phyloP scores from a whole-genome alignment of 345 rosid genomes.

The Syzygium jambos region DNA sequence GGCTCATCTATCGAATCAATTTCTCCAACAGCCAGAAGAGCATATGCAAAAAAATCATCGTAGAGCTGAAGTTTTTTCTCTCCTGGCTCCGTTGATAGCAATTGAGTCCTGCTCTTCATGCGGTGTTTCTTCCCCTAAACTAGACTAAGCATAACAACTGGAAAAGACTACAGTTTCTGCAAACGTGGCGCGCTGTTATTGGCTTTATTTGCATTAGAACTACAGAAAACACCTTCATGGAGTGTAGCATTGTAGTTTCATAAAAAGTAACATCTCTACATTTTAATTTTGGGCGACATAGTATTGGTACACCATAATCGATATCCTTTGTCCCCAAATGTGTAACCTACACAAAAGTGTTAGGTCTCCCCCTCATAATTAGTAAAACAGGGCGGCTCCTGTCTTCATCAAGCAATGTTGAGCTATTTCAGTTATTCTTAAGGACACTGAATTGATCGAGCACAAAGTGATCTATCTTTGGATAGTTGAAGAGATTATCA shows the following conservation, averaged over 20 bases:
- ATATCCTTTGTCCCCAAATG: not conserved
- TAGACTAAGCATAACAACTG: too few species aligned
- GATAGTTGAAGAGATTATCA: not conserved
- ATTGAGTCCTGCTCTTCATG: not conserved
- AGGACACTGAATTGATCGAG: not conserved
- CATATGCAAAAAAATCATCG: not conserved
- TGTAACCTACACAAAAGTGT: not conserved
- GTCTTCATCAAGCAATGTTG: not conserved
- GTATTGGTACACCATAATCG: not conserved
- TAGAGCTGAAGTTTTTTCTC: not conserved
- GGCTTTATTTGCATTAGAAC: not conserved
- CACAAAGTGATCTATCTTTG: not conserved
- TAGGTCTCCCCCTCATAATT: not conserved
- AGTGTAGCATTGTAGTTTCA: not conserved
- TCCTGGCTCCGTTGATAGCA: not conserved
- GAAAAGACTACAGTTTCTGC: not conserved
- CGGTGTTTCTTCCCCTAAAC: not conserved
- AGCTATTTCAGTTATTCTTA: not conserved
- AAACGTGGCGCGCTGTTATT: not conserved
- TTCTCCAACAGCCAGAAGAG: not conserved
- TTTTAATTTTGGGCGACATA: not conserved
- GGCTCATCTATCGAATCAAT: not conserved
- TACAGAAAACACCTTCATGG: not conserved
- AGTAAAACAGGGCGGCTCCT: not conserved
- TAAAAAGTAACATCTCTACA: too few species aligned